Base-by-base conservation (phyloP, 2,329 filamentous ascomycete species). In the Fusarium beomiforme region DNA sequence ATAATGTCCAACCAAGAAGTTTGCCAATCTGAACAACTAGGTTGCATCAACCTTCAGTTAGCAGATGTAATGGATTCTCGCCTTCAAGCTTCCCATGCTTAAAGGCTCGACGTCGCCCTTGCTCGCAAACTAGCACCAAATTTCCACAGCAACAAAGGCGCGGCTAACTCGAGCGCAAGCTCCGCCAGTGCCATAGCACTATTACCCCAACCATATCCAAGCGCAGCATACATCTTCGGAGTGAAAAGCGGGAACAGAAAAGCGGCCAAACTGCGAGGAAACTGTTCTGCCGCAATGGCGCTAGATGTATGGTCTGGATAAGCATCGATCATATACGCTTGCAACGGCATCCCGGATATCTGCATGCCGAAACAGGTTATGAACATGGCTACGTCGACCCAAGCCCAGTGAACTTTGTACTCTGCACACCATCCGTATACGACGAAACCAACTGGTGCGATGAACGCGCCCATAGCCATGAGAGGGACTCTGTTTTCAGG, bases 161-260 rank as follows among this genome's bases (percentile, higher is more conserved):
- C 77, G 2, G 83, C 82, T 33, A 80, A 72, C 6, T 61, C 75
- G 31, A 79, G 72, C 1, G 73, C 81, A 4, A 90, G 67, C 0
- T 76, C 75, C 1, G 78, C 70, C 19, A 84, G 77, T 0, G 79
- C 83, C 47, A 86, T 44, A 2, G 81, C 43, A 29, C 71, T 82
- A 29, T 82, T 83, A 1, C 80, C 78, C 79, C 80, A 82, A 3
- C 81, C 81, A 29, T 83, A 83, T 0, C 81, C 81, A 2, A 84
- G 68, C 0, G 56, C 61, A 7, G 69, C 37, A 37, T 82, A 83
- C 72, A 83, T 78, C 14, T 68, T 77, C 0, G 85, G 84, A 0
- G 83, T 84, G 63, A 87, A 87, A 0, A 88, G 68, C 0, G 86
- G 86, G 46, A 88, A 87, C 13, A 81, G 67, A 66, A 87, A 87